Percentiles rank a stretch among this genome's conserved stretches.
Evolutionary conservation across 176 grass and related monocot species (phyloP).

Genomic region (Paspalum notatum): DNA sequence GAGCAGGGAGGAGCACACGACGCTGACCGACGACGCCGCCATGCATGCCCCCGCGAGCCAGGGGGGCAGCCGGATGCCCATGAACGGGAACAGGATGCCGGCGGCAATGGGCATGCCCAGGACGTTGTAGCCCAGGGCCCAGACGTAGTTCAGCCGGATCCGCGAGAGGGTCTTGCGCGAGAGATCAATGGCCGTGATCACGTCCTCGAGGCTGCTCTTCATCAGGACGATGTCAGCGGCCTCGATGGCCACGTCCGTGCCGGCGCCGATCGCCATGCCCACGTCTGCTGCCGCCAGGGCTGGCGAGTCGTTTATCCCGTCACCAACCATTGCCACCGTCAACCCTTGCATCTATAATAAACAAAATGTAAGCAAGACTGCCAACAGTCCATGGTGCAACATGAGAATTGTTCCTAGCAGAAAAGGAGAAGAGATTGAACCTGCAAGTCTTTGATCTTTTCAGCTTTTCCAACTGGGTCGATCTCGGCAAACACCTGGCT

Average conservation of each 20-base stretch:
- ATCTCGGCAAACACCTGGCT: conserved; percentile 76
- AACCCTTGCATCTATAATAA: conserved; percentile 67
- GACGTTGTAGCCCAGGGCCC: conserved; percentile 94
- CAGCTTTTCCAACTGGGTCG: conserved; percentile 85
- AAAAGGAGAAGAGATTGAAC: conserved; percentile 33
- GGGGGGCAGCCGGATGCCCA: conserved; percentile 75
- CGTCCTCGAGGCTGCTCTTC: conserved; percentile 88
- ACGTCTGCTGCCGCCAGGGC: conserved; percentile 80
- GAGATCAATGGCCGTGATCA: conserved; percentile 92
- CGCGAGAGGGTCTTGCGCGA: conserved; percentile 76
- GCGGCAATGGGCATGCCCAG: conserved; percentile 80
- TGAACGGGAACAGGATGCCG: conserved; percentile 76
- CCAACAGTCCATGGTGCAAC: background rate
- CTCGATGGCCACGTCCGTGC: conserved; percentile 91
- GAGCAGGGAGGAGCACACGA: conserved; percentile 91
- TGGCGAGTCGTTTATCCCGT: conserved; percentile 88
- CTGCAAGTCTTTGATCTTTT: conserved; percentile 95
- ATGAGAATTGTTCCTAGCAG: background rate
- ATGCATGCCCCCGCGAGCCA: conserved; percentile 94
- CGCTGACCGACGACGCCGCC: conserved; percentile 85
- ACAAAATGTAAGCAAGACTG: conserved; percentile 12
- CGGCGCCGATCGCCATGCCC: conserved; percentile 85
- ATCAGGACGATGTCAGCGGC: conserved; percentile 86
- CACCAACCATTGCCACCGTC: conserved; percentile 90
- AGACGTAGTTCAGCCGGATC: conserved; percentile 88